Base-by-base conservation (phyloP, 768 basidiomycete species). In the Sistotremastrum niveocremeum region DNA sequence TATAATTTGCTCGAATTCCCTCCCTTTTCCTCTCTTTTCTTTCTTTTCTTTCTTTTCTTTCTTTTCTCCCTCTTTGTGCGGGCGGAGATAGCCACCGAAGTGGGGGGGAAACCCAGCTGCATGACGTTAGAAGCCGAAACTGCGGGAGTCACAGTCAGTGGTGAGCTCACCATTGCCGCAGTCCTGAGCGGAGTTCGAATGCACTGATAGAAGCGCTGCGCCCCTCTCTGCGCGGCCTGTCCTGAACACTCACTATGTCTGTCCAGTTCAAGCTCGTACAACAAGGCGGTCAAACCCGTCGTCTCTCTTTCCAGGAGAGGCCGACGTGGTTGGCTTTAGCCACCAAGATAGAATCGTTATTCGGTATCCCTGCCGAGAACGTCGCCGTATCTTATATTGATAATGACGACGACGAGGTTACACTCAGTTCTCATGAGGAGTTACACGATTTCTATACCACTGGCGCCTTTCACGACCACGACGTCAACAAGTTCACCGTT, bases 381-480 rank as follows among this genome's bases (percentile, higher is more conserved):
- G 64, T 86, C 44, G 82, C 69, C 2, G 77, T 84, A 34, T 77
- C 79, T 33, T 88, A 89, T 59, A 49, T 79, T 42, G 86, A 89
- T 59, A 57, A 59, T 33, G 84, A 88, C 55, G 71, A 74, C 36
- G 86, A 88, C 56, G 75, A 80, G 49, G 76, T 89, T 50, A 87
- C 84, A 7, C 66, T 87, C 47, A 83, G 75, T 60, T 76, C 84
- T 3, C 69, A 84, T 46, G 78, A 79, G 34, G 86, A 89, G 59
- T 72, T 88, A n/a, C 70, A 72, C 46, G 84, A 87, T 48, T 84
- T 72, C 57, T 86, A 81, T 57, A 54, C 57, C 31, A 62, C 65
- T 5, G 54, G 63, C 48, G 46, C 61, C 51, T 51, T 35, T 49
- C 12, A 20, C 47, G 34, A 55, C 39, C 57, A 57, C 9, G 59